Evolutionary conservation across 2,329 filamentous ascomycete species (phyloP).

Genomic region (Pestalotiopsis sp.): DNA sequence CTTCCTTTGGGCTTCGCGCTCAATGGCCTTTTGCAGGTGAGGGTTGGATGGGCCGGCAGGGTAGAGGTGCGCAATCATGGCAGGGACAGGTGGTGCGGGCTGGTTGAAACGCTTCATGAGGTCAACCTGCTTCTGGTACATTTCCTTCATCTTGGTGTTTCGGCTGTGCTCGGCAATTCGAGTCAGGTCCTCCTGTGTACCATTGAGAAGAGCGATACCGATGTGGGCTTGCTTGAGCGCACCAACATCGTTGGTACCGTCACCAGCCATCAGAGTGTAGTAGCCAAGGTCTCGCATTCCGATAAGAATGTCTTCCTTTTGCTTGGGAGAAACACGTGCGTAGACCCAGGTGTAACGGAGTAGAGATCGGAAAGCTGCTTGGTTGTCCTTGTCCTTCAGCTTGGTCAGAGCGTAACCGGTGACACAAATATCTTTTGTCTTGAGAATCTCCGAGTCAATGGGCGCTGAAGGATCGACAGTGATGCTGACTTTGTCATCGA

Average conservation of each 20-base stretch:
- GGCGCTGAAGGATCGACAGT: slow-evolving; percentile 82
- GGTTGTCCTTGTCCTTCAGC: slow-evolving; percentile 71
- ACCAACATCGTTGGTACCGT: slow-evolving; percentile 97
- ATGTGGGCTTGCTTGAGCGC: slow-evolving; percentile 98
- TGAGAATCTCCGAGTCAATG: slow-evolving; percentile 79
- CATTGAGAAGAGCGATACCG: slow-evolving; percentile 93
- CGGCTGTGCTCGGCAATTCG: slow-evolving; percentile 92
- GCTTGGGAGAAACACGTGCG: slow-evolving; percentile 95
- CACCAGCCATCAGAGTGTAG: slow-evolving; percentile 97
- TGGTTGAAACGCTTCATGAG: slow-evolving; percentile 97
- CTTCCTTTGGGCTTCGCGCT: slow-evolving; percentile 82
- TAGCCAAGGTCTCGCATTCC: slow-evolving; percentile 96
- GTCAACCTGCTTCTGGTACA: slow-evolving; percentile 93
- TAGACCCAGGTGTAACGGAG: slow-evolving; percentile 96
- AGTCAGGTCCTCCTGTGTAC: slow-evolving; percentile 85
- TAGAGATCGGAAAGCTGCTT: slow-evolving; percentile 71
- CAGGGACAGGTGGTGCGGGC: slow-evolving; percentile 87
- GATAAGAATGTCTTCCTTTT: slow-evolving; percentile 98
- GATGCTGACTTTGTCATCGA: slow-evolving; percentile 87
- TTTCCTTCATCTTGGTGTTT: slow-evolving; percentile 96
- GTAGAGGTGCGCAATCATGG: slow-evolving; percentile 90
- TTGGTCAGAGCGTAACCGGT: slow-evolving; percentile 93
- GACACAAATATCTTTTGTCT: slow-evolving; percentile 88
- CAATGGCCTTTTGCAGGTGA: slow-evolving; percentile 90
- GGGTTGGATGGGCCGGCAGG: slow-evolving; percentile 89